These are phyloP conservation scores for Litsea cubeba DNA, from an alignment of 164 flowering plant genomes.

Conservation along the genomic window DNA sequence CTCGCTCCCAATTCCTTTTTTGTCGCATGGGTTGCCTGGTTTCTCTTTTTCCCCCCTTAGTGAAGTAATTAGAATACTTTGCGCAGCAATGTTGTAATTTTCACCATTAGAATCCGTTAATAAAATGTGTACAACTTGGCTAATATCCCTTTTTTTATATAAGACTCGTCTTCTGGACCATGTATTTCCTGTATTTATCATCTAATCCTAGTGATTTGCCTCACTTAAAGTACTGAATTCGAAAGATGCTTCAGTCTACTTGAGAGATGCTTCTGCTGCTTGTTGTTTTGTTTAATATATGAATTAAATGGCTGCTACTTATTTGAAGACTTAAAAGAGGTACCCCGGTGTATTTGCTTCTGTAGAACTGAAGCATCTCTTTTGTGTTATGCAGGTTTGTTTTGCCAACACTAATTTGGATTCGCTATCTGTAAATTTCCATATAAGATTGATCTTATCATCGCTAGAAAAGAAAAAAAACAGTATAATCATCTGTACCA, in stretches of 20 bases:
- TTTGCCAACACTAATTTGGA: constrained; percentile 51
- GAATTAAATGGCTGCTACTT: background rate
- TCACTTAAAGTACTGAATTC: background rate
- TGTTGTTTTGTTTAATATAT: background rate
- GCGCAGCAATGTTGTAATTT: constrained; percentile 18
- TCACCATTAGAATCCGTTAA: background rate
- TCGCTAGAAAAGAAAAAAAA: constrained; percentile 1
- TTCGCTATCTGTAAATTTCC: constrained; percentile 23
- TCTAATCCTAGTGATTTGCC: background rate
- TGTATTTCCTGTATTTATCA: background rate
- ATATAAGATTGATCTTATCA: constrained; percentile 1
- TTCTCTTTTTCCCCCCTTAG: constrained; percentile 11
- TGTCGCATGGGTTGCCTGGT: constrained; percentile 30
- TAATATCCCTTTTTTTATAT: background rate
- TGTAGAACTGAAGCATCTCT: constrained; percentile 57
- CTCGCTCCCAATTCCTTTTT: constrained; percentile 29
- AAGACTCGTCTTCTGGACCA: background rate
- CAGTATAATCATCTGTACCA: too few relatives aligned
- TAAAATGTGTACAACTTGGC: constrained; percentile 3
- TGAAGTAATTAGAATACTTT: constrained; percentile 1
- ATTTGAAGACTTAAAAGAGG: constrained; percentile 6
- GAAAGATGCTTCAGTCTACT: background rate
- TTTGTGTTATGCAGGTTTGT: constrained; percentile 88
- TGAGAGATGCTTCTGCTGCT: background rate
- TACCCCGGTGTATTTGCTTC: constrained; percentile 15